Conservation (phyloP, 1,284 basidiomycete genomes). For the Marasmius fiardii region DNA sequence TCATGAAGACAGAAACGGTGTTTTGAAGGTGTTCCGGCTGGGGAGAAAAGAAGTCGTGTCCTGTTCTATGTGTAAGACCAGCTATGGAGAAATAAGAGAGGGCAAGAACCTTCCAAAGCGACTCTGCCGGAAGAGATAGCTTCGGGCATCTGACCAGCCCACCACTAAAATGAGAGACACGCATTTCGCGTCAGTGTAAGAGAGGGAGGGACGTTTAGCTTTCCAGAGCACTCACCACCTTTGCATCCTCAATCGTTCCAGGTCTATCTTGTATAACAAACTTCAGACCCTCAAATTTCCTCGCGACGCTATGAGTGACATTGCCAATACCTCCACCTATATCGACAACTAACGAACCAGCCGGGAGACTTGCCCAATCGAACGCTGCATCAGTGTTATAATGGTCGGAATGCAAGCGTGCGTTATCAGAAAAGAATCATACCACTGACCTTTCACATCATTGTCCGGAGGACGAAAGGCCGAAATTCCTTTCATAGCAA, state of each 20-base stretch:
- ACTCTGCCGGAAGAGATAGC: neutral
- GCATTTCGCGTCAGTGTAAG: neutral
- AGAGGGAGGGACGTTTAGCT: neutral
- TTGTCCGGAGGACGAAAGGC: neutral
- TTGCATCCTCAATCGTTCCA: conserved; percentile 12
- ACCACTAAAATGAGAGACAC: neutral
- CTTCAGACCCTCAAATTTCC: conserved; percentile 16
- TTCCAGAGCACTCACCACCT: conserved; percentile 11
- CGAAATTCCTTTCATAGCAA: conserved; percentile 14
- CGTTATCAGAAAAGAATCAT: neutral
- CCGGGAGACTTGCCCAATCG: conserved; percentile 16
- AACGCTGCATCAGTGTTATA: conserved; percentile 9
- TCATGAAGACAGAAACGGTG: conserved; percentile 10
- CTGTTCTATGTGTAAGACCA: neutral
- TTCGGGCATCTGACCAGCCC: conserved; percentile 7
- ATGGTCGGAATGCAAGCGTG: neutral
- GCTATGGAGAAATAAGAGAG: neutral
- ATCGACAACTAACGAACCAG: conserved; percentile 10
- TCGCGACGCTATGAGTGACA: conserved; percentile 15
- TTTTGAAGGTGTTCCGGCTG: conserved; percentile 3
- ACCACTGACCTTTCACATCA: conserved; percentile 8
- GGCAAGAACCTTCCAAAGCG: neutral
- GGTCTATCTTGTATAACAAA: conserved; percentile 24
- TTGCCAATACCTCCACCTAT: too few relatives aligned
- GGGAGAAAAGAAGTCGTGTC: conserved; percentile 8